phyloP scores from a whole-genome alignment of 176 grass and related monocot genomes.

The Dactylis glomerata region DNA sequence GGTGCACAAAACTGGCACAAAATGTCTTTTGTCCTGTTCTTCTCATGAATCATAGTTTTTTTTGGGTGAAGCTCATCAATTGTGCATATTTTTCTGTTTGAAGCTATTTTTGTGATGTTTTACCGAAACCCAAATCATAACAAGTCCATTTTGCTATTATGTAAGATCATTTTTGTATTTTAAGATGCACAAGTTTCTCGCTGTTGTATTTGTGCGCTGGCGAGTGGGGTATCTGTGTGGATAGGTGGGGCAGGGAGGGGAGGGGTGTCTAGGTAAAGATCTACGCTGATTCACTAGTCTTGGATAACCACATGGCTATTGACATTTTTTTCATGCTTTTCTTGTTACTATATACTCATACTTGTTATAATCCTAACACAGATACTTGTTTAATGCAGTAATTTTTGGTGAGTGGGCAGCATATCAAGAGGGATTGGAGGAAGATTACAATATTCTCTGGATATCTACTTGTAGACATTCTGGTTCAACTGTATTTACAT shows the following conservation, averaged over 20 bases:
- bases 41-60: not conserved
- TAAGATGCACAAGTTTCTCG: not conserved
- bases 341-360: not conserved
- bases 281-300: no score
- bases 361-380: constrained; percentile 4
- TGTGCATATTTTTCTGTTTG: not conserved
- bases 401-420: constrained; percentile 1
- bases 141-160: not conserved
- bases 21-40: not conserved
- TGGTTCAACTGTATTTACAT: constrained; percentile 33
- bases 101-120: not conserved
- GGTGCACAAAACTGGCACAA: not conserved
- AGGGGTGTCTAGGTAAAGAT: not conserved
- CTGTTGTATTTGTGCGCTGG: not conserved
- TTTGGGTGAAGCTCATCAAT: not conserved
- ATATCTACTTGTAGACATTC: not conserved
- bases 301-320: no score
- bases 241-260: not conserved
- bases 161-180: constrained; percentile 4
- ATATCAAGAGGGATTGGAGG: constrained; percentile 1
- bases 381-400: constrained; percentile 39
- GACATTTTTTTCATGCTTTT: not conserved
- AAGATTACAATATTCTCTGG: not conserved
- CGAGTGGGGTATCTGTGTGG: not conserved
- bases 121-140: not conserved